Evolutionary conservation across 805 yeast species (phyloP).

Genomic region (Jamesozyma rosinii): DNA sequence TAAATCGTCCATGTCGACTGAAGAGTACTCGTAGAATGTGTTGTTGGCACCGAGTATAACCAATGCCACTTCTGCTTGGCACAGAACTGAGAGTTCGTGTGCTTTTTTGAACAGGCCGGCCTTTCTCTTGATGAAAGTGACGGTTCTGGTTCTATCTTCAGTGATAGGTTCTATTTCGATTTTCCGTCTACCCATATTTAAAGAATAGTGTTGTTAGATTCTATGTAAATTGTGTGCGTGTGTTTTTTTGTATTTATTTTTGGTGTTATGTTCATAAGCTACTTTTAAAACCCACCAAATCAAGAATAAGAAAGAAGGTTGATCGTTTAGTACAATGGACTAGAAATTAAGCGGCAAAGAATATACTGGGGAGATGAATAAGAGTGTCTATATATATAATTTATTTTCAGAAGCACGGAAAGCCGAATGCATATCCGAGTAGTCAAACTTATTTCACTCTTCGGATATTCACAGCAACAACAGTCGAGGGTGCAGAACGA

Average conservation of each 20-base stretch:
- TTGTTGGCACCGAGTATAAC: conserved; percentile 77
- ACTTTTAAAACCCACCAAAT: no score
- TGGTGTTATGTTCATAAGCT: no score
- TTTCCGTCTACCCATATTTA: conserved; percentile 99
- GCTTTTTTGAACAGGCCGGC: conserved; percentile 79
- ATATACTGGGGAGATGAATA: no score
- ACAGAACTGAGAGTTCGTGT: conserved; percentile 63
- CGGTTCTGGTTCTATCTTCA: conserved; percentile 66
- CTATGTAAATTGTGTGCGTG: conserved; percentile 69
- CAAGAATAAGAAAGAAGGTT: no score
- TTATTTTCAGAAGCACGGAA: no score
- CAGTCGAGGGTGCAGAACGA: no score
- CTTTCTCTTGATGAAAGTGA: conserved; percentile 84
- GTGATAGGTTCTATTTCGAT: conserved; percentile 84
- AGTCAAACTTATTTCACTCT: no score
- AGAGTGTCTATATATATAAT: no score
- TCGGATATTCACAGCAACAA: no score
- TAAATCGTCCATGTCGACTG: conserved; percentile 52
- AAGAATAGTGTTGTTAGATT: background rate
- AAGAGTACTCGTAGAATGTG: conserved; percentile 75
- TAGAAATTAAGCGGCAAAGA: no score
- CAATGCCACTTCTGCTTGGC: conserved; percentile 89
- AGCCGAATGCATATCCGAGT: no score
- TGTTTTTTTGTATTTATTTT: conserved; percentile 99
- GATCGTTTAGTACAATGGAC: no score